These are phyloP conservation scores for Pyrenula massariospora DNA, from an alignment of 495 filamentous ascomycete species.

Conservation along the genomic window DNA sequence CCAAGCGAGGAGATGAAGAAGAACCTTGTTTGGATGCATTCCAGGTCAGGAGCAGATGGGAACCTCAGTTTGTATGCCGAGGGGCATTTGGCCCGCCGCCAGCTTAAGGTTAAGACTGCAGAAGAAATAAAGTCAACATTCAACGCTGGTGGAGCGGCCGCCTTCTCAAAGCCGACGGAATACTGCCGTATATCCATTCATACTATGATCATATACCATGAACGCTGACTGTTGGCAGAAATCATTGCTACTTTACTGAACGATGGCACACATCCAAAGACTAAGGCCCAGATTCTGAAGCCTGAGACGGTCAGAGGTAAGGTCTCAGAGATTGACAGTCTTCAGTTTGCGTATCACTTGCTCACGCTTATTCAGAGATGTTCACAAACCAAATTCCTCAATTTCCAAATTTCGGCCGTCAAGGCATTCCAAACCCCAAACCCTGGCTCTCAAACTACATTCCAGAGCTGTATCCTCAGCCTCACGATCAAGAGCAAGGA, in stretches of 20 bases:
- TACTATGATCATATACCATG: too few relatives aligned
- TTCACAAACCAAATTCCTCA: conserved; percentile 48
- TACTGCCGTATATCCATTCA: conserved; percentile 34
- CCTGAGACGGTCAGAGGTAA: conserved; percentile 31
- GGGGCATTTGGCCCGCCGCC: conserved; percentile 34
- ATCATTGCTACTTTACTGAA: conserved; percentile 38
- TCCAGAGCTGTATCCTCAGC: conserved; percentile 37
- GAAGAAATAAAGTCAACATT: conserved; percentile 24
- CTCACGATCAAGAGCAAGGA: conserved; percentile 38
- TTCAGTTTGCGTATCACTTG: too few relatives aligned
- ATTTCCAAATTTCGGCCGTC: conserved; percentile 35
- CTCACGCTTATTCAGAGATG: too few relatives aligned
- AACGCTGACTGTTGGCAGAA: conserved; percentile 10
- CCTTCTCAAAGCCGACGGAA: conserved; percentile 40
- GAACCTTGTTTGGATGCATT: conserved; percentile 37
- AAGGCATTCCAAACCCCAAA: conserved; percentile 33
- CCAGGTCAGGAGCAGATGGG: conserved; percentile 23
- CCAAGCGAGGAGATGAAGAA: conserved; percentile 37
- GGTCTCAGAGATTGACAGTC: too few relatives aligned
- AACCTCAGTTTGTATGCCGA: conserved; percentile 15
- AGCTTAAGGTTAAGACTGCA: conserved; percentile 24
- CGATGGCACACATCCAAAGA: conserved; percentile 34
- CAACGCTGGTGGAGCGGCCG: conserved; percentile 44
- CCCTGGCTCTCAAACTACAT: conserved; percentile 33
- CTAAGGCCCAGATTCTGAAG: conserved; percentile 31